Percentiles rank a stretch among this genome's conserved stretches.
phyloP scores from a whole-genome alignment of 1,284 basidiomycete genomes.

The Sporisorium graminicola region DNA sequence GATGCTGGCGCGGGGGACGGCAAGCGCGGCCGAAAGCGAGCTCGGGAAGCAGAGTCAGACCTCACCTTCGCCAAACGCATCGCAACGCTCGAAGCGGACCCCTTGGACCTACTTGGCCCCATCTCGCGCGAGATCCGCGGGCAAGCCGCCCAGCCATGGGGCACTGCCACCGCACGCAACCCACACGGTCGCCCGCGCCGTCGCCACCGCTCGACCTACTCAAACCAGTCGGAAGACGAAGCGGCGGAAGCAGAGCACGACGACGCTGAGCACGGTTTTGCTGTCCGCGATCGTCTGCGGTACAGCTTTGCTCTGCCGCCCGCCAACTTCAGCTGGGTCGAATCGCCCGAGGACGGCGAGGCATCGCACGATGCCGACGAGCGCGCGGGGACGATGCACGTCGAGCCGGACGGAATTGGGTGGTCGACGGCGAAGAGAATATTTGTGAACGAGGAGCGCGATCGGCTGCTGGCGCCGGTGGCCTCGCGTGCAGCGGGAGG shows the following conservation, averaged over 20 bases:
- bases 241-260: constrained; percentile 37
- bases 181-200: constrained; percentile 1
- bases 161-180: constrained; percentile 8
- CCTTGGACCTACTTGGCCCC: constrained; percentile 39
- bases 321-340: constrained; percentile 29
- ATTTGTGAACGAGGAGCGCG: constrained; percentile 33
- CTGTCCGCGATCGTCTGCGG: constrained; percentile 31
- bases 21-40: constrained; percentile 20
- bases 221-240: constrained; percentile 30
- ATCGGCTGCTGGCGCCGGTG: constrained; percentile 27
- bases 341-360: constrained; percentile 13
- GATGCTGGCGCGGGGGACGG: background rate
- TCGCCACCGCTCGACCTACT: constrained; percentile 9
- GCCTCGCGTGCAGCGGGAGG: constrained; percentile 18
- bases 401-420: constrained; percentile 37
- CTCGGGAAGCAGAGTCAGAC: constrained; percentile 32
- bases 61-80: constrained; percentile 20
- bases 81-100: constrained; percentile 35
- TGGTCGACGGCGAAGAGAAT: constrained; percentile 42
- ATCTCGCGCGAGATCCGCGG: constrained; percentile 46
- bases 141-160: constrained; percentile 32
- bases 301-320: constrained; percentile 39
- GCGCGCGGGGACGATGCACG: constrained; percentile 11
- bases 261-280: constrained; percentile 21
- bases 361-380: too few species aligned